Evolutionary conservation across 768 basidiomycete species (phyloP).

Genomic region (Coprinellus aureogranulatus): DNA sequence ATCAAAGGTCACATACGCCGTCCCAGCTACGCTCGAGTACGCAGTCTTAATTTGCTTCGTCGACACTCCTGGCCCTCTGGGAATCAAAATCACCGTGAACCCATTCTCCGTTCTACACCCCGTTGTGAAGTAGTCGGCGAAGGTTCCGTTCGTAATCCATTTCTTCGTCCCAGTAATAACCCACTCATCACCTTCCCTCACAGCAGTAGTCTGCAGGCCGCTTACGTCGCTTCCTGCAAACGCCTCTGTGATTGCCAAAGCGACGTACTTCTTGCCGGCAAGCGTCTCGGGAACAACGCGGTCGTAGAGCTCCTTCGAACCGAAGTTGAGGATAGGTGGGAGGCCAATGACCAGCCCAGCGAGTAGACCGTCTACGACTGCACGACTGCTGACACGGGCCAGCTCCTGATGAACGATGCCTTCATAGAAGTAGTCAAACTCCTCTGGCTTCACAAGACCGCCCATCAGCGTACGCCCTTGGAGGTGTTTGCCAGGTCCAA

Average conservation of each 20-base stretch:
- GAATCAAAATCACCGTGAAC: constrained; percentile 73
- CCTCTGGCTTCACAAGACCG: constrained; percentile 72
- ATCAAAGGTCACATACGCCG: constrained; percentile 81
- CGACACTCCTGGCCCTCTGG: constrained; percentile 66
- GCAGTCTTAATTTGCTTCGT: constrained; percentile 91
- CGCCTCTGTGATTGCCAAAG: constrained; percentile 89
- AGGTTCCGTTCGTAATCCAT: constrained; percentile 91
- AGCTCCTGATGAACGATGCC: constrained; percentile 81
- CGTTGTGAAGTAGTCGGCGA: constrained; percentile 83
- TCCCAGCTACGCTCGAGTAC: constrained; percentile 90
- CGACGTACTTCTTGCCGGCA: constrained; percentile 79
- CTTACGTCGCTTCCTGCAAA: constrained; percentile 87
- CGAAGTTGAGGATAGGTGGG: constrained; percentile 88
- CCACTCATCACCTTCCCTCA: constrained; percentile 82
- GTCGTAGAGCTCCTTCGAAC: constrained; percentile 66
- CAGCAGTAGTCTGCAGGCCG: constrained; percentile 83
- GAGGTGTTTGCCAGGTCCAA: constrained; percentile 88
- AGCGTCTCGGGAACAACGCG: constrained; percentile 67
- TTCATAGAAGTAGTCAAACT: constrained; percentile 96
- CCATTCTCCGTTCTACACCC: constrained; percentile 75
- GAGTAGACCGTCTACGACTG: constrained; percentile 83
- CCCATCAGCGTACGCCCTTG: constrained; percentile 73
- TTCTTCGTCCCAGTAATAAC: constrained; percentile 93
- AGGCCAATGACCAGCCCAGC: constrained; percentile 84
- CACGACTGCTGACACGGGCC: constrained; percentile 78